Evolutionary conservation across 768 basidiomycete species (phyloP), one percentile per base, ranked within the genome.

Genomic region (Amanita thiersii): DNA sequence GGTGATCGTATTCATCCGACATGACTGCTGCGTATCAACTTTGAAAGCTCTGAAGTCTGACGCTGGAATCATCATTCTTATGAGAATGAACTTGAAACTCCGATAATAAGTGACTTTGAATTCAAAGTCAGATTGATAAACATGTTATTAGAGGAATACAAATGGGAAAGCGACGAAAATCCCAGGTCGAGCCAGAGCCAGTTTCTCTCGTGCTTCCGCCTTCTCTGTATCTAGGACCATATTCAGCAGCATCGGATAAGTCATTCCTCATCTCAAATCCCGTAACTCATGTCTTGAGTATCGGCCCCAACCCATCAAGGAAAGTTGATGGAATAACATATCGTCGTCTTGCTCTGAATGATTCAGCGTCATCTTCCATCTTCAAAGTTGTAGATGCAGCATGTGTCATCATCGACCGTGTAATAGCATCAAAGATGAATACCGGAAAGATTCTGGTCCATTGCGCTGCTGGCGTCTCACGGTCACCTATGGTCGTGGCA

Each of bases 401-500:
- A 8, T 46, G 44, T 33, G 40, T 48, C 4, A 54, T 64, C 21
- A 66, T 66, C 47, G 53, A 62, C 18, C 36, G 38, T 11, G 57
- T 53, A 1, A 37, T 56, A n/a, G 34, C 44, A 10, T 49, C 46
- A 8, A 53, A 47, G 20, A 44, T 56, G 12, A 56, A 52, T 4
- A 50, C 37, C 14, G 63, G 64, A 29, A 57, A 47, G 40, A 61
- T 71, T 25, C 56, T 72, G 5, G 62, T 72, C 0, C 70, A 72
- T 43, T 72, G 70, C 50, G 58, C 56, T 1, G 70, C 68, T 1
- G 70, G 58, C 9, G 60, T 72, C 5, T 72, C 68, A 3, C 65
- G 70, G n/a, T 68, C 67, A 6, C 71, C 69, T 1, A 64, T 56
- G 6, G 45, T 72, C 31, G 57, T 70, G 34, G 52, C 56, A 1